Conservation (phyloP, 106 monocot genomes). For the Xerophyta viscosa region DNA sequence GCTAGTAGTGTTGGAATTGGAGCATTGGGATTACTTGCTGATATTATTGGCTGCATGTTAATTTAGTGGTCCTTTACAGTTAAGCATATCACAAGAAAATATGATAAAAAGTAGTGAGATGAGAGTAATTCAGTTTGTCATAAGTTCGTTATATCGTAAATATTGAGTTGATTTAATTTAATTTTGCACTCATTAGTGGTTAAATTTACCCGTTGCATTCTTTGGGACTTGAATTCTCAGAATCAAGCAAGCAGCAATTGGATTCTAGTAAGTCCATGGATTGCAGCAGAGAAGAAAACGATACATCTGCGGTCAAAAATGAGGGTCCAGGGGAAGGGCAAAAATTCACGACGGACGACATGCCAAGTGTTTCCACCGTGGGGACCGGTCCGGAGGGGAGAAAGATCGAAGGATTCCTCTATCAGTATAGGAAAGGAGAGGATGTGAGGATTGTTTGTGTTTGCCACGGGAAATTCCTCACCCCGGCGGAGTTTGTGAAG, state of each 20-base stretch:
- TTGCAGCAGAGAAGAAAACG: neutral
- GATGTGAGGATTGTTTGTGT: constrained; percentile 64
- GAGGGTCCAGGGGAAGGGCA: constrained; percentile 4
- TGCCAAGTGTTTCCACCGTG: constrained; percentile 51
- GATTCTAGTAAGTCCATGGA: too few relatives aligned
- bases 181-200: neutral
- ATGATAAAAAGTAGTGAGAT: too few relatives aligned
- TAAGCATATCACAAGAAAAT: too few relatives aligned
- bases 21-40: too few relatives aligned
- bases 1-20: too few relatives aligned
- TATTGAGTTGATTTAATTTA: neutral
- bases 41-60: too few relatives aligned
- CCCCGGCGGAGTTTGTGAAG: constrained; percentile 61
- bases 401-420: constrained; percentile 46
- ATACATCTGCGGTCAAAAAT: neutral
- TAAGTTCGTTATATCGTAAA: too few relatives aligned
- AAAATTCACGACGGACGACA: constrained; percentile 33
- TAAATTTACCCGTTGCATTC: neutral
- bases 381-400: constrained; percentile 32
- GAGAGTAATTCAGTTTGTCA: too few relatives aligned
- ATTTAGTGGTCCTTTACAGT: too few relatives aligned
- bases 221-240: neutral
- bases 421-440: constrained; percentile 40
- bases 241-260: neutral
- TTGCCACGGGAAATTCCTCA: constrained; percentile 58